Percentiles rank a stretch among this genome's conserved stretches.
phyloP scores from a whole-genome alignment of 73 alveolate species.

The Paramecium tetraurelia region DNA sequence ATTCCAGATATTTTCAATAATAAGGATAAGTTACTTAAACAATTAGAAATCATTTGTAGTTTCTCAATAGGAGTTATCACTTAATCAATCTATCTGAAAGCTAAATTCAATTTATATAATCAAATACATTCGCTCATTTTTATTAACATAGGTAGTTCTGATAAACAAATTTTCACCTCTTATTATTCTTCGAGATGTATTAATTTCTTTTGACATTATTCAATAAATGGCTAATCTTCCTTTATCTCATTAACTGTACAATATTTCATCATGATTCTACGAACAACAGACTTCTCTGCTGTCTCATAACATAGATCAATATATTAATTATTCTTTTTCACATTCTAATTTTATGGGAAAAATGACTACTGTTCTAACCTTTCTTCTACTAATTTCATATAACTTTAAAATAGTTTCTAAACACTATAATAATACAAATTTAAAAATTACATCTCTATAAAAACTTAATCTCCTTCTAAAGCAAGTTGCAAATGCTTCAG shows the following conservation, averaged over 20 bases:
- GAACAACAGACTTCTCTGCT: neutral
- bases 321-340: neutral
- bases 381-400: constrained; percentile 5
- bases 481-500: neutral
- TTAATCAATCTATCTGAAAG: neutral
- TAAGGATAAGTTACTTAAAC: neutral
- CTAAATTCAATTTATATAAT: neutral
- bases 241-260: neutral
- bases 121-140: constrained; percentile 5
- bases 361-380: neutral
- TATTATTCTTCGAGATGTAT: neutral
- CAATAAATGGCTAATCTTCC: neutral
- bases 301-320: neutral
- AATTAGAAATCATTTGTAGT: neutral
- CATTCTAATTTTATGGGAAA: neutral
- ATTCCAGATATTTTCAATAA: constrained; percentile 16
- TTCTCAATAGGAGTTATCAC: constrained; percentile 8
- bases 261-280: constrained; percentile 5
- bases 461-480: neutral
- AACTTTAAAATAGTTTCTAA: neutral
- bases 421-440: neutral
- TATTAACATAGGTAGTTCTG: neutral
- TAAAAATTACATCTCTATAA: neutral
- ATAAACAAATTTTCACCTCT: neutral
- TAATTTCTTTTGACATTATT: neutral